phyloP scores from a whole-genome alignment of 2,329 filamentous ascomycete genomes.

The Dactylellina drechsleri region DNA sequence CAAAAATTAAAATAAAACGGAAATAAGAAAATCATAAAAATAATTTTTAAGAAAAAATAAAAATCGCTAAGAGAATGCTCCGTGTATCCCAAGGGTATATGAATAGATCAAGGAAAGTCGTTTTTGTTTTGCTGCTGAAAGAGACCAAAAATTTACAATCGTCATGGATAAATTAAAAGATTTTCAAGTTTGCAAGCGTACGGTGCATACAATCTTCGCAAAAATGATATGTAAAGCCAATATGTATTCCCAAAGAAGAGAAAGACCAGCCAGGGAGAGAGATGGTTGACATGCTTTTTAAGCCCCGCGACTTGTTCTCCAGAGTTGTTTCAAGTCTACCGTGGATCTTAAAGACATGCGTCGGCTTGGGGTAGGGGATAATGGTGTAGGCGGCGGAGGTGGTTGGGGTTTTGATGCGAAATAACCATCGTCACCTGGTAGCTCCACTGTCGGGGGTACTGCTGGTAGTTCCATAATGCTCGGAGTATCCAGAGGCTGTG shows the following conservation, averaged over 20 bases:
- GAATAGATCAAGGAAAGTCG: conserved; percentile 45
- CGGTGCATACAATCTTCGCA: conserved; percentile 8
- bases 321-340: conserved; percentile 21
- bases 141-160: conserved; percentile 7
- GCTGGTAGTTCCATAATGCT: conserved; percentile 34
- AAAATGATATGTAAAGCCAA: conserved; percentile 25
- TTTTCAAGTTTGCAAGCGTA: conserved; percentile 5
- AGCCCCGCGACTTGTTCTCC: conserved; percentile 24
- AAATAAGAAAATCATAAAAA: conserved; percentile 12
- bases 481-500: conserved; percentile 7
- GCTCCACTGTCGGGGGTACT: conserved; percentile 22
- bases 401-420: conserved; percentile 33
- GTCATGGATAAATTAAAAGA: conserved; percentile 11
- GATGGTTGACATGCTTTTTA: background rate
- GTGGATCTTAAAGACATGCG: conserved; percentile 16
- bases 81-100: conserved; percentile 55
- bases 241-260: background rate
- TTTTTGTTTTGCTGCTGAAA: conserved; percentile 22
- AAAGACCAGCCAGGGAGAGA: background rate
- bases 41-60: conserved; percentile 20
- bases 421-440: conserved; percentile 45
- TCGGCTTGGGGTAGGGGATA: conserved; percentile 21
- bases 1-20: background rate
- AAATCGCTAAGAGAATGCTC: conserved; percentile 54
- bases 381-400: conserved; percentile 22